These are phyloP conservation scores for Glycine tomentella DNA, from an alignment of 306 rosid species.

Conservation along the genomic window DNA sequence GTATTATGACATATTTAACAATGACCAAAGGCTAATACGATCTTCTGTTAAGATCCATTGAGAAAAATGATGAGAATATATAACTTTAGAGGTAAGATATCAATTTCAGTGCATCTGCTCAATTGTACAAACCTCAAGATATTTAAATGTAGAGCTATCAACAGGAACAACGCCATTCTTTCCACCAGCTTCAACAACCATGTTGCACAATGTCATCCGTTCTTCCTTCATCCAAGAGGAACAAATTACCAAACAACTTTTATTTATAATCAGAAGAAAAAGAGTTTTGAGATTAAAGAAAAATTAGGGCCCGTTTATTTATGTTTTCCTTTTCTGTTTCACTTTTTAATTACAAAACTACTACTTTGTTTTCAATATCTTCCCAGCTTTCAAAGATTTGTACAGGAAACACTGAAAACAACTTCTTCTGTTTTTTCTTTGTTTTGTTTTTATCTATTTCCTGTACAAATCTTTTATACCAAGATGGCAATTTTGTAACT, in stretches of 20 bases:
- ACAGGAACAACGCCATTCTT: conserved; percentile 89
- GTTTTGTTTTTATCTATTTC: no score
- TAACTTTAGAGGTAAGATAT: conserved; percentile 1
- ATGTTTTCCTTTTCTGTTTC: no score
- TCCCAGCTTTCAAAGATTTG: no score
- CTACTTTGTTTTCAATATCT: no score
- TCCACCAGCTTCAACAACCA: conserved; percentile 97
- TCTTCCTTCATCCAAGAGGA: conserved; percentile 78
- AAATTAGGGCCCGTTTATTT: background rate
- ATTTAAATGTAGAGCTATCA: conserved; percentile 83
- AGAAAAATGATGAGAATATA: conserved; percentile 2
- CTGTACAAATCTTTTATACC: no score
- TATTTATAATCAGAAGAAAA: conserved; percentile 21
- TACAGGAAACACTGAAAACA: no score
- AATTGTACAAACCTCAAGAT: conserved; percentile 76
- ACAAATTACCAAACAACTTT: conserved; percentile 37
- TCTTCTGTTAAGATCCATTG: background rate
- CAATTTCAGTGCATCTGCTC: conserved; percentile 36
- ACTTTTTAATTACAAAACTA: no score
- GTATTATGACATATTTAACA: background rate
- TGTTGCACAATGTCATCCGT: conserved; percentile 93
- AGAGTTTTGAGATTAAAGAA: conserved; percentile 21
- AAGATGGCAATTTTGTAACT: no score
- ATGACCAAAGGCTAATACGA: background rate
- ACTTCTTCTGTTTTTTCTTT: no score